A percentile compares a stretch with the other conserved stretches of the same genome.
Evolutionary conservation across 352 stramenopile genomes (phyloP).

Genomic region (Aphanomyces euteiches): DNA sequence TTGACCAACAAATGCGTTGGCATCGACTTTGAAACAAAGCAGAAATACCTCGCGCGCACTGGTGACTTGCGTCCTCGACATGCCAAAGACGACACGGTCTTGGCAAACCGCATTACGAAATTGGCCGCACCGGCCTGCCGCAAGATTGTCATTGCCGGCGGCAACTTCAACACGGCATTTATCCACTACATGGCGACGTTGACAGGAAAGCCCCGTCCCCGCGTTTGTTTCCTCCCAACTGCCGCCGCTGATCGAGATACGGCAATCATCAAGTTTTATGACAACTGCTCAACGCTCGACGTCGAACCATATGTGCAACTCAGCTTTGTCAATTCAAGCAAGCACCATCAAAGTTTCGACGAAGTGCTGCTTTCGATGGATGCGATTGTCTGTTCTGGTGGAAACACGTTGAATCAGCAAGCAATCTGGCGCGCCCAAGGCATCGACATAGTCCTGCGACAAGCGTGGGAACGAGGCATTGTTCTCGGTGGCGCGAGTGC

Average conservation of each 20-base stretch:
- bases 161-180: slow-evolving; percentile 18
- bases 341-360: slow-evolving; percentile 16
- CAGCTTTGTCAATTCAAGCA: slow-evolving; percentile 13
- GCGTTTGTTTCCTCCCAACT: slow-evolving; percentile 25
- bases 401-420: slow-evolving; percentile 30
- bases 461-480: slow-evolving; percentile 28
- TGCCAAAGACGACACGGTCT: neutral
- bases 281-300: slow-evolving; percentile 22
- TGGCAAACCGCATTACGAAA: slow-evolving; percentile 7
- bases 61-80: neutral
- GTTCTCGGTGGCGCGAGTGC: slow-evolving; percentile 24
- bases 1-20: slow-evolving; percentile 22
- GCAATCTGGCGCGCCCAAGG: slow-evolving; percentile 28
- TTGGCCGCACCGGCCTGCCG: neutral
- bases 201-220: slow-evolving; percentile 24
- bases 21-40: slow-evolving; percentile 16
- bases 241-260: slow-evolving; percentile 4
- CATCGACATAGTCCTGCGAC: slow-evolving; percentile 23
- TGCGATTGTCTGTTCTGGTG: slow-evolving; percentile 26
- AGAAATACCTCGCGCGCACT: slow-evolving; percentile 24
- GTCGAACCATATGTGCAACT: slow-evolving; percentile 29
- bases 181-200: slow-evolving; percentile 25
- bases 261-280: slow-evolving; percentile 26
- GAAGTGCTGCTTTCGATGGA: slow-evolving; percentile 29
- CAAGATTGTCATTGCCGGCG: slow-evolving; percentile 25